Evolutionary conservation across 1,284 basidiomycete genomes (phyloP).

Genomic region (Tilletiaria anomala): DNA sequence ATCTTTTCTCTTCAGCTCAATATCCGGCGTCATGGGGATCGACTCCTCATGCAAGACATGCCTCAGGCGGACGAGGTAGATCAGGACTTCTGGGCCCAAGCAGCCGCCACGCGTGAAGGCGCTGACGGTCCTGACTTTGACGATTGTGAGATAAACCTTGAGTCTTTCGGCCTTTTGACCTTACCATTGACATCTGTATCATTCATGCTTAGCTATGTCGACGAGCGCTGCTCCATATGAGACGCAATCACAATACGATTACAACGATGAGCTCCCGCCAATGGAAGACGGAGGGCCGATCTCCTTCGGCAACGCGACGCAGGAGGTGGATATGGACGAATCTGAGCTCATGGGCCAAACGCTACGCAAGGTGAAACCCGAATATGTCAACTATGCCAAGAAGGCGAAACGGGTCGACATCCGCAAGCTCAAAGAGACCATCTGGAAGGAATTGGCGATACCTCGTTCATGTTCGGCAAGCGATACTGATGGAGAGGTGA

Average conservation of each 20-base stretch:
- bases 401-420: constrained; percentile 94
- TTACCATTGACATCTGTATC: not conserved
- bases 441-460: constrained; percentile 68
- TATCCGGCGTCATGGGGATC: not conserved
- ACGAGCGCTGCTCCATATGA: constrained; percentile 54
- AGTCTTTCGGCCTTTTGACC: not conserved
- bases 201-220: not conserved
- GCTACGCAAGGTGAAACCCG: constrained; percentile 53
- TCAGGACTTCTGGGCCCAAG: constrained; percentile 87
- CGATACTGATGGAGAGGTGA: constrained; percentile 41
- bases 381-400: constrained; percentile 87
- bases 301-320: constrained; percentile 5
- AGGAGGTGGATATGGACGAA: constrained; percentile 1
- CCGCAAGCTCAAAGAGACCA: constrained; percentile 89
- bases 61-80: not conserved
- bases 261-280: not conserved
- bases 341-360: not conserved
- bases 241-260: constrained; percentile 43
- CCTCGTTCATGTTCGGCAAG: constrained; percentile 1
- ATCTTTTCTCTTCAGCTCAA: constrained; percentile 48
- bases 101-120: constrained; percentile 52
- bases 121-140: constrained; percentile 47
- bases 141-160: constrained; percentile 43
- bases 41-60: constrained; percentile 53
- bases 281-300: constrained; percentile 10